Conservation (phyloP, 345 rosid genomes). For the Nephelium lappaceum region DNA sequence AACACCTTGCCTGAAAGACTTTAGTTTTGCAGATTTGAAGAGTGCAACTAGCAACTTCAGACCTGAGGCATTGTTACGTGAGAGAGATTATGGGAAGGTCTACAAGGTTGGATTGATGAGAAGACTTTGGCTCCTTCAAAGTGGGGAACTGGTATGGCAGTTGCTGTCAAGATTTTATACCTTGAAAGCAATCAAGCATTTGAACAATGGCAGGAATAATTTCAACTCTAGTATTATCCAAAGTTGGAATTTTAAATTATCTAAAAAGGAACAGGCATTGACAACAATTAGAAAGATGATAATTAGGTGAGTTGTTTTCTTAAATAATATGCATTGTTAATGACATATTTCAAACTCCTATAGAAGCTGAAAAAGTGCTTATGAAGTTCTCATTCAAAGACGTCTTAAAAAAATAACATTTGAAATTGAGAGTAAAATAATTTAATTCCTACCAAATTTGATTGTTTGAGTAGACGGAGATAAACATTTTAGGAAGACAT, state of each 20-base stretch:
- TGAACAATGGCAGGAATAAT: conserved; percentile 75
- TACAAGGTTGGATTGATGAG: conserved; percentile 83
- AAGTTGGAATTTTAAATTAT: no score
- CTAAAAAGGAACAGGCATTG: no score
- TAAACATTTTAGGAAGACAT: conserved; percentile 70
- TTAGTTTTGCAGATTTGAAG: conserved; percentile 56
- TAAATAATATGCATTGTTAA: background rate
- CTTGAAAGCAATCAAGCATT: conserved; percentile 47
- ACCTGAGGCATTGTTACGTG: conserved; percentile 68
- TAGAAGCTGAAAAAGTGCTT: no score
- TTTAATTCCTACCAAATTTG: background rate
- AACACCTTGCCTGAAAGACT: background rate
- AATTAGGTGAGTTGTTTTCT: background rate
- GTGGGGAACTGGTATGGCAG: conserved; percentile 56
- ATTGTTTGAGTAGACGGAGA: conserved; percentile 62
- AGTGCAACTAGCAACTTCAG: conserved; percentile 64
- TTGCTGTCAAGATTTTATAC: conserved; percentile 36
- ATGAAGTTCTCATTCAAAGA: no score
- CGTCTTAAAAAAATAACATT: no score
- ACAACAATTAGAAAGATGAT: no score
- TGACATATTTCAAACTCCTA: conserved; percentile 8
- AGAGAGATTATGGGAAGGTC: conserved; percentile 83
- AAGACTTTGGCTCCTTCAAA: conserved; percentile 63
- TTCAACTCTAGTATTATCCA: background rate
- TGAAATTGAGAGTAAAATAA: no score